Percentiles rank a stretch among this genome's conserved stretches.
Evolutionary conservation across 2,329 filamentous ascomycete species (phyloP).

Genomic region (Colletotrichum aenigma): DNA sequence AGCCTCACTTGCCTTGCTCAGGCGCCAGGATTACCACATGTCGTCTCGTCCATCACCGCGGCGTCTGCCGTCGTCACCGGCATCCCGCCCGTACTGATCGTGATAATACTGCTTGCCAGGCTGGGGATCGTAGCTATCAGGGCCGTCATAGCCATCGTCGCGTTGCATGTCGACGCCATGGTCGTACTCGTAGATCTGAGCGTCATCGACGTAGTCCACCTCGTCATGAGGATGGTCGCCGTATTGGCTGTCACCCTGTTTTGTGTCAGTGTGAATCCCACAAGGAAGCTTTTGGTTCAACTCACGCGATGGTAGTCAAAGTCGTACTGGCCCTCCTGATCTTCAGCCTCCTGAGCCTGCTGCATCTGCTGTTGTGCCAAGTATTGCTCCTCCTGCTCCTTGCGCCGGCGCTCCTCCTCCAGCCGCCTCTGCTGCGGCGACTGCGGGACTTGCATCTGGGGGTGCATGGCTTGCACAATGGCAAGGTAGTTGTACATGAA

Average conservation of each 20-base stretch:
- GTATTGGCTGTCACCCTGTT: conserved; percentile 51
- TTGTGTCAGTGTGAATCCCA: background rate
- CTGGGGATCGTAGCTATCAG: conserved; percentile 39
- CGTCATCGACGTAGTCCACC: conserved; percentile 56
- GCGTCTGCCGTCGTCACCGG: conserved; percentile 29
- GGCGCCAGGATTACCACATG: conserved; percentile 45
- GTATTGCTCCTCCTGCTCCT: conserved; percentile 53
- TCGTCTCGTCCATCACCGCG: conserved; percentile 38
- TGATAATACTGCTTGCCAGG: conserved; percentile 46
- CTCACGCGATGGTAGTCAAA: conserved; percentile 59
- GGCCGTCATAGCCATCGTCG: conserved; percentile 41
- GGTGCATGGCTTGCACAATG: conserved; percentile 98
- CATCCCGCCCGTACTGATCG: conserved; percentile 35
- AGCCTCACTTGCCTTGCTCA: background rate
- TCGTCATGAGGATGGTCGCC: conserved; percentile 48
- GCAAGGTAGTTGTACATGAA: conserved; percentile 99
- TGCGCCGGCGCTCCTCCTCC: conserved; percentile 58
- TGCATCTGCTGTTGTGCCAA: conserved; percentile 50
- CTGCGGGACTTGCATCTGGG: conserved; percentile 88
- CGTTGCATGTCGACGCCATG: conserved; percentile 44
- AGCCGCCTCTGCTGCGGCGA: conserved; percentile 74
- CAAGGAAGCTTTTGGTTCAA: background rate
- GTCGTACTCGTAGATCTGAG: conserved; percentile 58
- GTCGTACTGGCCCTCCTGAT: conserved; percentile 55
- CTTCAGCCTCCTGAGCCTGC: conserved; percentile 46